Evolutionary conservation across 73 alveolate species (phyloP).

Genomic region (Tetrahymena elliotti): DNA sequence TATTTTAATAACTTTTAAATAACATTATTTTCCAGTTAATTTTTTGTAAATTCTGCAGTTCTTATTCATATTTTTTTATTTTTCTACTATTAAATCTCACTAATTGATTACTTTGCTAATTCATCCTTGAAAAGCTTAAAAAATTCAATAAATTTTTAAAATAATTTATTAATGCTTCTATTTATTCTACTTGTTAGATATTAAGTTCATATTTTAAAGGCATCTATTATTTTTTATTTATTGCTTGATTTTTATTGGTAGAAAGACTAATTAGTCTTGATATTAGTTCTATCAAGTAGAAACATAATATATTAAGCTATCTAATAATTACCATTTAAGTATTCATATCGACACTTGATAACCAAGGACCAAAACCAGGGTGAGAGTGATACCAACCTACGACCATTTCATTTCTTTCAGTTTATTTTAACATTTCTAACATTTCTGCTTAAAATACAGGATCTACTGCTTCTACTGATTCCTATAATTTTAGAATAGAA

Average conservation of each 20-base stretch:
- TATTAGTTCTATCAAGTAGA: slow-evolving; percentile 90
- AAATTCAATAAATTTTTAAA: no score
- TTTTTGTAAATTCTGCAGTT: no score
- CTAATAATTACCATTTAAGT: slow-evolving; percentile 5
- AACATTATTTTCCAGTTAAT: no score
- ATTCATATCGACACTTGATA: slow-evolving; percentile 51
- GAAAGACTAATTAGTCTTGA: not conserved
- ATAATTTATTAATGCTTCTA: no score
- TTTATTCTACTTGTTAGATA: no score
- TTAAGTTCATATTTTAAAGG: not conserved
- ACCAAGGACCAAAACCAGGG: slow-evolving; percentile 99
- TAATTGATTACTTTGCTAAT: no score
- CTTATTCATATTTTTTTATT: no score
- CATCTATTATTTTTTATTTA: not conserved
- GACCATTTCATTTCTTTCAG: slow-evolving; percentile 97
- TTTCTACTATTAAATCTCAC: no score
- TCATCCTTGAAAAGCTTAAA: no score
- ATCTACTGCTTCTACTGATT: slow-evolving; percentile 98
- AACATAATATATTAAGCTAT: slow-evolving; percentile 47
- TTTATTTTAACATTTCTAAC: slow-evolving; percentile 97
- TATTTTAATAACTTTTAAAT: no score
- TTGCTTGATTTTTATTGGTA: not conserved
- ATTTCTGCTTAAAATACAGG: slow-evolving; percentile 97
- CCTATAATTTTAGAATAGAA: not conserved
- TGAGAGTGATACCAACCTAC: slow-evolving; percentile 99